A percentile compares a stretch with the other conserved stretches of the same genome.
Evolutionary conservation across 345 rosid genomes (phyloP).

Genomic region (Rubroshorea leprosula): DNA sequence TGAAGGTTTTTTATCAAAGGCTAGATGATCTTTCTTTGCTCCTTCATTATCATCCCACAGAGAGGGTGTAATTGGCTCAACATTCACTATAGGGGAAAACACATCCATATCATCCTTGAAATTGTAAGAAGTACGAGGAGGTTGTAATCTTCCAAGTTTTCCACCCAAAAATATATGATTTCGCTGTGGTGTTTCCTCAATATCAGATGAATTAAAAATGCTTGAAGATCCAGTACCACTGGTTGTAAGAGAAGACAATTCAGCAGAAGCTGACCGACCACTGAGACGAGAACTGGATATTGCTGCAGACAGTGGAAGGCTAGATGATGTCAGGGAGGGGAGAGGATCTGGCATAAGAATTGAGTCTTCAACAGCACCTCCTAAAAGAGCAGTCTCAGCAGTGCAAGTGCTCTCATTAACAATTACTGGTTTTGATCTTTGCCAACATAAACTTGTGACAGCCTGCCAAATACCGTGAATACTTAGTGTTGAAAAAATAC

Average conservation of each 20-base stretch:
- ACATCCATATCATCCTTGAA: constrained; percentile 91
- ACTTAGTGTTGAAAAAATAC: constrained; percentile 17
- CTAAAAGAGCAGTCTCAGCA: constrained; percentile 87
- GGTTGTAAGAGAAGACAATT: constrained; percentile 32
- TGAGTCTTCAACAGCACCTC: constrained; percentile 81
- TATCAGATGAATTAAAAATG: constrained; percentile 32
- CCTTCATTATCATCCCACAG: constrained; percentile 68
- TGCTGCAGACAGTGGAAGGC: constrained; percentile 44
- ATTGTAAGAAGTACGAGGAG: constrained; percentile 59
- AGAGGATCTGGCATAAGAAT: constrained; percentile 96
- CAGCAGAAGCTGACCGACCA: constrained; percentile 37
- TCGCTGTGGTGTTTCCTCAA: constrained; percentile 68
- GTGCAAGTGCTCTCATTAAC: constrained; percentile 76
- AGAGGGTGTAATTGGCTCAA: constrained; percentile 73
- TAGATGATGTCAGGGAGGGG: constrained; percentile 60
- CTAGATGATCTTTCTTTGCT: constrained; percentile 44
- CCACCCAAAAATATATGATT: constrained; percentile 64
- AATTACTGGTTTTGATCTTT: constrained; percentile 81
- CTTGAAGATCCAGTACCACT: constrained; percentile 39
- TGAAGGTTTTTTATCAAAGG: constrained; percentile 59
- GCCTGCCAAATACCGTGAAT: constrained; percentile 47
- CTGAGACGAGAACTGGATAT: constrained; percentile 40
- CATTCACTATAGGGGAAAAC: constrained; percentile 85
- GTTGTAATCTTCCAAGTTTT: constrained; percentile 60
- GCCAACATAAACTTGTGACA: constrained; percentile 95